Percentiles rank a stretch among this genome's conserved stretches.
phyloP scores from a whole-genome alignment of 176 grass and related monocot genomes.

The Olyra latifolia region DNA sequence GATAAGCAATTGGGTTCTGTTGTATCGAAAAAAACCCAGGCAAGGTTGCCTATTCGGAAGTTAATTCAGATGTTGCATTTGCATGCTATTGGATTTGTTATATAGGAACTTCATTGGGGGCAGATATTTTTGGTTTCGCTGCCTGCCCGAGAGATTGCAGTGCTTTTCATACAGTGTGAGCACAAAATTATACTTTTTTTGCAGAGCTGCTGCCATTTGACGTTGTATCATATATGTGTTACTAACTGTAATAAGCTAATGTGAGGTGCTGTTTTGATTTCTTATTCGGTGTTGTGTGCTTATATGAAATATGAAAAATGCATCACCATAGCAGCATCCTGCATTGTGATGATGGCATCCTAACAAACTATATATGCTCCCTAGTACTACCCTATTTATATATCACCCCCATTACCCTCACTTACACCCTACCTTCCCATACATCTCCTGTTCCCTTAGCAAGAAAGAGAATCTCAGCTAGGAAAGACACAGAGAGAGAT shows the following conservation, averaged over 20 bases:
- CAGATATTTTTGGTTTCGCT: slow-evolving; percentile 13
- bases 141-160: slow-evolving; percentile 16
- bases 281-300: not conserved
- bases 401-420: slow-evolving; percentile 22
- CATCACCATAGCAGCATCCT: not conserved
- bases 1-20: slow-evolving; percentile 38
- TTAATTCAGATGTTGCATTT: slow-evolving; percentile 16
- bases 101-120: slow-evolving; percentile 13
- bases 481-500: slow-evolving; percentile 35
- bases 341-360: slow-evolving; percentile 22
- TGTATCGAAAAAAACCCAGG: slow-evolving; percentile 28
- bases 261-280: not conserved
- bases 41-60: slow-evolving; percentile 12
- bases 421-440: slow-evolving; percentile 34
- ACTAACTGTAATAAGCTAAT: not conserved
- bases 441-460: slow-evolving; percentile 31
- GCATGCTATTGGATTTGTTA: slow-evolving; percentile 23
- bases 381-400: slow-evolving; percentile 60
- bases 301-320: not conserved
- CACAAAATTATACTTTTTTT: not conserved
- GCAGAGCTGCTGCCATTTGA: not conserved
- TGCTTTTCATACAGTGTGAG: not conserved
- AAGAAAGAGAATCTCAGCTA: slow-evolving; percentile 45
- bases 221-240: not conserved
- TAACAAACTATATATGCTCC: slow-evolving; percentile 55